Base-by-base conservation (phyloP, 2,329 filamentous ascomycete species). In the Neurospora sp. region DNA sequence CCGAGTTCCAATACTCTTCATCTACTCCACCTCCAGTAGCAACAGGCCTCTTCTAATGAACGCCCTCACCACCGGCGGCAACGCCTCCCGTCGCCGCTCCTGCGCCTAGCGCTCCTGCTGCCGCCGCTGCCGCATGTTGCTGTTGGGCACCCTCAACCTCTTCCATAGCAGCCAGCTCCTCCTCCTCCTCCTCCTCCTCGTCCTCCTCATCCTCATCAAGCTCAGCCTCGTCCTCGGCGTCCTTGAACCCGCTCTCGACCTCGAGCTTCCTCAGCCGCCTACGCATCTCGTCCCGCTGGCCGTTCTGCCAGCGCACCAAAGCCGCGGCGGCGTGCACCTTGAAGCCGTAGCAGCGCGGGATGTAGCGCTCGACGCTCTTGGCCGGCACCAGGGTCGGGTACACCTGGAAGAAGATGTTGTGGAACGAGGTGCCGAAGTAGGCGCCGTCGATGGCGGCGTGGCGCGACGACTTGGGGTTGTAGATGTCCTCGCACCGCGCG, bases 391-490 rank as follows among this genome's bases (percentile, higher is more conserved):
- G 86, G 33, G 92, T 89, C 6, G 96, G 95, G 79, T 98, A 98
- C 69, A 99, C 96, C 81, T 99, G 96, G 84, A 99, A 98, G 73
- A 99, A 89, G 81, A 99, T 97, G 82, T 97, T 97, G 85, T 97
- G 95, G 85, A 99, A 99, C 2, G 93, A 97, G 67, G 95, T 94
- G 75, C 96, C 96, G 76, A 99, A 99, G 85, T 98, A 99, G 74
- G 96, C 96, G 73, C 96, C 96, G 79, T 99, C 96, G 77, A 99
- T 97, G 71, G 91, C 88, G 68, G 94, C 93, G 81, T 99, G 96
- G 38, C 96, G 93, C 23, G 93, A 95, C 3, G 96, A 98, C 81
- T 99, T 99, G 66, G 96, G 96, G 82, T 98, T 98, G 86, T 99
- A 99, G 71, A 97, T 91, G 80, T 99, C 96, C 85, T 99, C 96